Evolutionary conservation across 306 rosid species (phyloP).

Genomic region (Lupinus albus): DNA sequence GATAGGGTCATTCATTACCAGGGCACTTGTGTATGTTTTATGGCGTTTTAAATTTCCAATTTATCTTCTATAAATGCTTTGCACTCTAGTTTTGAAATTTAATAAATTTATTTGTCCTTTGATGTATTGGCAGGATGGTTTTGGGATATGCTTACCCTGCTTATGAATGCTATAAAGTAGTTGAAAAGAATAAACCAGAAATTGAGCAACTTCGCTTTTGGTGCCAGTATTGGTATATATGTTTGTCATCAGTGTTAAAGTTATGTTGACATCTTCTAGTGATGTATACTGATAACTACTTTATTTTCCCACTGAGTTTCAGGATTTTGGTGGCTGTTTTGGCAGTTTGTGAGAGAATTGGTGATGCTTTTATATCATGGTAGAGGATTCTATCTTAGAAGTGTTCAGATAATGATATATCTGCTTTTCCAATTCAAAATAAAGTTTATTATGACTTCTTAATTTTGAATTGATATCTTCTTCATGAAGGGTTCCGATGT

Average conservation of each 20-base stretch:
- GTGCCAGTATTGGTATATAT: slow-evolving; percentile 92
- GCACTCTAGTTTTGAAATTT: slow-evolving; percentile 19
- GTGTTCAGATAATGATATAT: slow-evolving; percentile 23
- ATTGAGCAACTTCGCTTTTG: slow-evolving; percentile 92
- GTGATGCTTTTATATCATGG: slow-evolving; percentile 95
- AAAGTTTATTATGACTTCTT: neutral
- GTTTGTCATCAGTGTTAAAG: neutral
- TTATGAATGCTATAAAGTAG: slow-evolving; percentile 92
- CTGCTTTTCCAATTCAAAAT: slow-evolving; percentile 24
- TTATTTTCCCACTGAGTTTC: slow-evolving; percentile 35
- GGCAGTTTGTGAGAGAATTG: slow-evolving; percentile 82
- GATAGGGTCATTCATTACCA: slow-evolving; percentile 89
- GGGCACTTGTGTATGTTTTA: slow-evolving; percentile 84
- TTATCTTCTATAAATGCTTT: slow-evolving; percentile 23
- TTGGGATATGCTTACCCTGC: slow-evolving; percentile 99
- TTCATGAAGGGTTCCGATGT: slow-evolving; percentile 93
- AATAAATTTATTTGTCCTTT: neutral
- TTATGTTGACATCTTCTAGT: slow-evolving; percentile 4
- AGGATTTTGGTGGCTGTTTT: slow-evolving; percentile 98
- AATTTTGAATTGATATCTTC: slow-evolving; percentile 21
- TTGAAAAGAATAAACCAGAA: slow-evolving; percentile 86
- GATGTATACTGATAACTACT: slow-evolving; percentile 18
- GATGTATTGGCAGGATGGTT: slow-evolving; percentile 67
- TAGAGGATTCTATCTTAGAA: slow-evolving; percentile 46
- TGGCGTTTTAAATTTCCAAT: neutral